These are phyloP conservation scores for Chlorella variabilis DNA, from an alignment of 163 green algal species.

Conservation along the genomic window DNA sequence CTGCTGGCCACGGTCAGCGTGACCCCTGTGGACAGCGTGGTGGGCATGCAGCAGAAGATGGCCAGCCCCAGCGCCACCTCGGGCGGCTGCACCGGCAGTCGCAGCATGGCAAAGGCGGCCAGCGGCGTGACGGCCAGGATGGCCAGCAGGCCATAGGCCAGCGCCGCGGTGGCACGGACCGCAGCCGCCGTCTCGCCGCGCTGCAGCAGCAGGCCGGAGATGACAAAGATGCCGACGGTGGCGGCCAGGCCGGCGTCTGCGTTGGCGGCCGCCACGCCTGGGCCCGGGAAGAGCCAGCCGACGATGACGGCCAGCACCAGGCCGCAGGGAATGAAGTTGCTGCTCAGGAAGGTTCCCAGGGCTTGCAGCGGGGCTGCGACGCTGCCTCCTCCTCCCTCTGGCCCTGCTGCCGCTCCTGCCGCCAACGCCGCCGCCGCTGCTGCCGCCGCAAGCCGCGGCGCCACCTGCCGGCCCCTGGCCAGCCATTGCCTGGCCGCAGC, in stretches of 20 bases:
- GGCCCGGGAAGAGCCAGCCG: slow-evolving; percentile 40
- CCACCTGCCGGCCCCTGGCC: not conserved
- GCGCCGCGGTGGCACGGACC: slow-evolving; percentile 44
- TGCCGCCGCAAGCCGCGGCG: too few relatives aligned
- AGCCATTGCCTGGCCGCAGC: not conserved
- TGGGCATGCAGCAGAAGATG: slow-evolving; percentile 95
- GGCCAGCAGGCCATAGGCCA: slow-evolving; percentile 74
- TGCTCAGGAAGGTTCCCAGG: not conserved
- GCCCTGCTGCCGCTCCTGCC: not conserved
- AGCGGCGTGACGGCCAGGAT: slow-evolving; percentile 80
- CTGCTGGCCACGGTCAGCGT: slow-evolving; percentile 65
- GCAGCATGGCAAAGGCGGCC: slow-evolving; percentile 45
- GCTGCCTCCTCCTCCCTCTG: not conserved
- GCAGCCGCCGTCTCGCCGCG: slow-evolving; percentile 40
- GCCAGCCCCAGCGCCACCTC: slow-evolving; percentile 83
- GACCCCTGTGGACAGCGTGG: slow-evolving; percentile 82
- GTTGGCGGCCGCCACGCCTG: slow-evolving; percentile 44
- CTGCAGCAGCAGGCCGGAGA: slow-evolving; percentile 52
- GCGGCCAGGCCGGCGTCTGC: slow-evolving; percentile 44
- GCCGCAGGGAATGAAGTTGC: slow-evolving; percentile 32
- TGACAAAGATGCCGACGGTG: slow-evolving; percentile 64
- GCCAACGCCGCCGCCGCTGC: too few relatives aligned
- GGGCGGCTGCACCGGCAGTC: slow-evolving; percentile 67
- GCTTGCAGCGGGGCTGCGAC: not conserved
- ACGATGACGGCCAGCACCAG: slow-evolving; percentile 22